Percentiles rank a stretch among this genome's conserved stretches.
Conservation (phyloP, 1,284 basidiomycete genomes). For the Rhodotorula sp. region DNA sequence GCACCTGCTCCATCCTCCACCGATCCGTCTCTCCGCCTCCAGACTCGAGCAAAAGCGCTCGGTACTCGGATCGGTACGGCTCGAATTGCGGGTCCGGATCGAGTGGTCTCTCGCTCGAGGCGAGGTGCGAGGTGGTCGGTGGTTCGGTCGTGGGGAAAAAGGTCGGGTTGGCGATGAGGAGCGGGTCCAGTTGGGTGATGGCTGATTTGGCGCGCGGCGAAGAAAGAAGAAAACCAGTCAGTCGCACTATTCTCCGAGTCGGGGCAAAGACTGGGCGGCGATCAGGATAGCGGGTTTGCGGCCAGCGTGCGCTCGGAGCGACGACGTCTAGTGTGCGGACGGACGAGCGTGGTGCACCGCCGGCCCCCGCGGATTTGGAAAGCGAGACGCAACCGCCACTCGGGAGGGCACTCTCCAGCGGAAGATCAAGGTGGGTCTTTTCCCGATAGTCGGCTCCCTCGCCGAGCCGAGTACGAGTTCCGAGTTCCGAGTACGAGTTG, state of each 20-base stretch:
- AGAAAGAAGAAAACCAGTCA: not conserved
- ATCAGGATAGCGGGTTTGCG: not conserved
- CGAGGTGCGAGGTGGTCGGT: constrained; percentile 12
- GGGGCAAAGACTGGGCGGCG: not conserved
- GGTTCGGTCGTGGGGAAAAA: constrained; percentile 20
- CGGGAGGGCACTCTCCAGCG: too few species aligned
- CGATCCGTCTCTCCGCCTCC: not conserved
- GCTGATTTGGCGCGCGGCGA: constrained; percentile 10
- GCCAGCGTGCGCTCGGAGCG: not conserved
- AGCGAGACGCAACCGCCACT: too few species aligned
- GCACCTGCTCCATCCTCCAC: constrained; percentile 15
- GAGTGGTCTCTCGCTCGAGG: not conserved
- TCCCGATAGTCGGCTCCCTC: too few species aligned
- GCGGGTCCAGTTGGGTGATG: constrained; percentile 26
- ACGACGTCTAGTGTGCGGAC: not conserved
- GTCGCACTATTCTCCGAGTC: too few species aligned
- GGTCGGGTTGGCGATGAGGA: constrained; percentile 15
- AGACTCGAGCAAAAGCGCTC: not conserved
- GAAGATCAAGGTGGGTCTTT: too few species aligned
- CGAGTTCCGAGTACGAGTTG: not conserved
- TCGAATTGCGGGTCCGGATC: constrained; percentile 26
- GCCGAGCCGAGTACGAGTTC: too few species aligned
- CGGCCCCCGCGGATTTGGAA: not conserved
- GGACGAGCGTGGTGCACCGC: not conserved
- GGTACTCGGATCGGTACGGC: constrained; percentile 28